Evolutionary conservation across 192 early-diverging fungal genomes (phyloP).

Genomic region (Anaeromyces robustus): DNA sequence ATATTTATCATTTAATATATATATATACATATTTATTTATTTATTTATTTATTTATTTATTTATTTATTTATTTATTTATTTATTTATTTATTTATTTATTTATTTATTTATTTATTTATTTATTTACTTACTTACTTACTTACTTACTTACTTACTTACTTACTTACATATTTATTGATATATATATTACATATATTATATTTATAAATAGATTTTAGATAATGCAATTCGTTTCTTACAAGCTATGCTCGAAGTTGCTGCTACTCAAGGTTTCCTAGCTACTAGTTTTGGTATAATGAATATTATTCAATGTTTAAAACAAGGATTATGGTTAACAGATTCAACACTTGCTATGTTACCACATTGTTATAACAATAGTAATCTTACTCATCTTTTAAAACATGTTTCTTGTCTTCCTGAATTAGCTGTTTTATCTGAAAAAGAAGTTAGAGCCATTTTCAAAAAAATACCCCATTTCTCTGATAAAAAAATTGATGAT

Average conservation of each 20-base stretch:
- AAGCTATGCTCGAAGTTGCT: conserved; percentile 84
- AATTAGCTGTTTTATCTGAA: background rate
- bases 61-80: too few relatives aligned
- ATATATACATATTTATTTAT: too few relatives aligned
- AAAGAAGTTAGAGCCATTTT: background rate
- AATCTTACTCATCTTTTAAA: background rate
- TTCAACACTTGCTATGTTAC: conserved; percentile 55
- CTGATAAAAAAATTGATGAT: conserved; percentile 2
- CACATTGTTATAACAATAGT: conserved; percentile 18
- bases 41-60: too few relatives aligned
- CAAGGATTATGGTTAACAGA: conserved; percentile 71
- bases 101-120: too few relatives aligned
- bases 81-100: too few relatives aligned
- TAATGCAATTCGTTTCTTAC: conserved; percentile 73
- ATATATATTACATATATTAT: background rate
- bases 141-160: conserved; percentile 21
- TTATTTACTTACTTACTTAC: too few relatives aligned
- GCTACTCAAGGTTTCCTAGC: conserved; percentile 48
- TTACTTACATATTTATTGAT: background rate
- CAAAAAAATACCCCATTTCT: conserved; percentile 1
- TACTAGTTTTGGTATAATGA: conserved; percentile 56
- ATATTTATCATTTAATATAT: too few relatives aligned
- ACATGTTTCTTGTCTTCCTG: background rate
- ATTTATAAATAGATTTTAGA: conserved; percentile 53
- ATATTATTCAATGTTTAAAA: conserved; percentile 80